Base-by-base conservation (phyloP, 176 grass and related monocot species). In the Ensete ventricosum region DNA sequence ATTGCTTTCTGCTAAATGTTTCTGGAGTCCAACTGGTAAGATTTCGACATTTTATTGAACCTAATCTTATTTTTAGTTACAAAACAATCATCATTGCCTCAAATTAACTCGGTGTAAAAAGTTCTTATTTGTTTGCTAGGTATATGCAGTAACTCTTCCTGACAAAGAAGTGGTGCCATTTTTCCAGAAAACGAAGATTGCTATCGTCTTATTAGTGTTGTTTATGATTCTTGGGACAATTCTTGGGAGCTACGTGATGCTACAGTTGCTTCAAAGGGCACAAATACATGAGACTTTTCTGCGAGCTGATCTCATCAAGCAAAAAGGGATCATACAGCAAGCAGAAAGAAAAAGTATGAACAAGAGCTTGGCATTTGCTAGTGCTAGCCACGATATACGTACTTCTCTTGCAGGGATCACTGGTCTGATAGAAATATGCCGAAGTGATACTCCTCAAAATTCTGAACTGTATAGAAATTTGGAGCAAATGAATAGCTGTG, bases 311-410 rank as follows among this genome's bases (percentile, higher is more conserved):
- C 76, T 92, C 11, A 81, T 88, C 16, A 80, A 51, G 55, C 83
- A 82, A 78, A 90, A 90, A 73, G 89, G 90, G 77, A 85, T 76
- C 52, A 85, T 90, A 14, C 78, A 77, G 55, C 93, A 92, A 59
- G 89, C 87, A 24, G 93, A 96, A 76, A 83, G 83, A 60, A 96
- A 90, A 74, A 90, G 85, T 66, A 88, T 92, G 93, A 96, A 96
- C 73, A 96, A 96, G 76, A 96, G 83, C 78, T 84, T 92, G n/a
- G 85, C 93, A 16, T 86, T 96, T 54, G 77, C 81, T 24, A 77
- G 77, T 26, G 87, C 87, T 25, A 96, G 85, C 68, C 93, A 96
- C 16, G 90, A 96, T 60, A 82, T 90, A 14, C 85, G 87, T 0
- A 90, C 85, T 19, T 67, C 85, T 24, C 83, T 96, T 0, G 58